Evolutionary conservation across 805 yeast species (phyloP), one percentile per base, ranked within the genome.

Genomic region (Lipomyces spencermartinsiae): DNA sequence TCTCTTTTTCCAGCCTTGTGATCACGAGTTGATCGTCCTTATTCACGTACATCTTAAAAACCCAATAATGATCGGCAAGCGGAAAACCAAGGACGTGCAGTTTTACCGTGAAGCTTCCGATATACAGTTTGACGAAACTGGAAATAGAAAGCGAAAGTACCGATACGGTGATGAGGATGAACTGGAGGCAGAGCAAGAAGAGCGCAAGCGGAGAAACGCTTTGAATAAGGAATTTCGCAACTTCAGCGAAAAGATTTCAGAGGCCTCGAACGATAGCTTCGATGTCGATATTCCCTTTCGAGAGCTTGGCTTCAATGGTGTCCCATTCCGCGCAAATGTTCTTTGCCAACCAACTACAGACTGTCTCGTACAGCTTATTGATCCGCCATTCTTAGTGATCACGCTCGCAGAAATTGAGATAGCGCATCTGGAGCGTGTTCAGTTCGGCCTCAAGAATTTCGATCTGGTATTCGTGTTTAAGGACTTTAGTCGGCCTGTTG

Each of bases 151-250:
- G 81, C 88, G 98, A 79, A 83, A 89, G 73, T 86, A 86, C 73
- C 81, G 95, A 76, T 95, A 95, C 77, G 99, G 99, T 59, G 99
- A 95, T 78, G 99, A 95, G 79, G 99, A 95, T 79, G 99, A 95
- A 81, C 83, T 95, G 72, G 98, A 95, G 80, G 98, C 94, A 80
- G 99, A 95, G 81, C 98, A 94, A 80, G 98, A 95, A 79, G 99
- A 95, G 81, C 89, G 98, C 82, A 86, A 94, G 79, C 86, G 97
- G 80, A 91, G 97, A 75, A 90, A 91, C 31, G 86, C 92, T 51
- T 85, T 95, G 75, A 97, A 95, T 80, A 92, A 90, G 78, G 98
- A 95, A 80, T 95, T 93, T 81, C 89, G 88, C 79, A 83, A 85
- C 59, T 95, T 93, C 81, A 94, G 94, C 22, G 98, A 95, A 80